Percentiles rank a stretch among this genome's conserved stretches.
Conservation (phyloP, 129 eudicot genomes). For the Dittrichia graveolens region DNA sequence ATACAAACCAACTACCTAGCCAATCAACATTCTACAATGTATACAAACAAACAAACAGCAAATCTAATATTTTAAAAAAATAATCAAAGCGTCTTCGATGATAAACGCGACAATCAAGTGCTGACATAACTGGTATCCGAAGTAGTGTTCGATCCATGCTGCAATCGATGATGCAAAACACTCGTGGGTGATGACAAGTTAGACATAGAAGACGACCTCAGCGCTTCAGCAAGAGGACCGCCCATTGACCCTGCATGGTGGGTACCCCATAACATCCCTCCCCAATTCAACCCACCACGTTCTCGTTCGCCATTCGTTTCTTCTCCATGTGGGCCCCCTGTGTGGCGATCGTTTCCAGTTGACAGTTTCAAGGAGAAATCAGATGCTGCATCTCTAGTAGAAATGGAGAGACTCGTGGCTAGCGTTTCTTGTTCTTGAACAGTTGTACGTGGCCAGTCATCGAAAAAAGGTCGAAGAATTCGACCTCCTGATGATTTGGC, state of each 20-base stretch:
- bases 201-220: slow-evolving; percentile 63
- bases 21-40: slow-evolving; percentile 19
- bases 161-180: slow-evolving; percentile 69
- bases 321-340: slow-evolving; percentile 26
- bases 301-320: slow-evolving; percentile 34
- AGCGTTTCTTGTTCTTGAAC: slow-evolving; percentile 45
- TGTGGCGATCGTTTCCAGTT: slow-evolving; percentile 42
- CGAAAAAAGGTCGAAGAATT: slow-evolving; percentile 69
- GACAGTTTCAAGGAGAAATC: slow-evolving; percentile 76
- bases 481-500: slow-evolving; percentile 39
- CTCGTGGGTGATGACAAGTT: slow-evolving; percentile 65
- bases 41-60: slow-evolving; percentile 27
- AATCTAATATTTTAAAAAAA: not conserved
- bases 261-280: slow-evolving; percentile 64
- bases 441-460: slow-evolving; percentile 68
- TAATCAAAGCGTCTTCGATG: not conserved
- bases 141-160: slow-evolving; percentile 39
- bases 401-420: slow-evolving; percentile 62
- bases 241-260: slow-evolving; percentile 66
- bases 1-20: not conserved
- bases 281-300: slow-evolving; percentile 51
- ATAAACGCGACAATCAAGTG: slow-evolving; percentile 38
- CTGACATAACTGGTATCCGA: slow-evolving; percentile 66
- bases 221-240: slow-evolving; percentile 92
- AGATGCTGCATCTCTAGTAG: slow-evolving; percentile 54